phyloP scores from a whole-genome alignment of 352 stramenopile genomes.

The Pythium chondricola region DNA sequence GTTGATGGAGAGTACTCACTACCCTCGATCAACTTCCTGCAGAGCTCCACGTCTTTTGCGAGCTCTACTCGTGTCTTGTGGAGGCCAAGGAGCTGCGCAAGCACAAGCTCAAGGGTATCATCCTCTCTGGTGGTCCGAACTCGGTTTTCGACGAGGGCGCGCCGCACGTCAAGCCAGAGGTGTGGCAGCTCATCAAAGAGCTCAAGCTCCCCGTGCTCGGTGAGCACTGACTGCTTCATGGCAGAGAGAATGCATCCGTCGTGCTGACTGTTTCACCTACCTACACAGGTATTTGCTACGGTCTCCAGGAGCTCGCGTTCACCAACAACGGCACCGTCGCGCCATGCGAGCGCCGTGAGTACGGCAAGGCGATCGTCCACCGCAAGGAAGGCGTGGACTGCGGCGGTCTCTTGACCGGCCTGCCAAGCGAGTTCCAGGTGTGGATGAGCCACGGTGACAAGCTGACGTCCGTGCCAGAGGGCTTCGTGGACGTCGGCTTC shows the following conservation, averaged over 20 bases:
- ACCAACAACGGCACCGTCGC: conserved; percentile 95
- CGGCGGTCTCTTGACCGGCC: conserved; percentile 84
- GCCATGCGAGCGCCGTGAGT: conserved; percentile 93
- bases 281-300: conserved; percentile 93
- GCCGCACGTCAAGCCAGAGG: conserved; percentile 90
- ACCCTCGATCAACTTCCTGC: conserved; percentile 2
- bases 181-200: conserved; percentile 97
- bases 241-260: neutral
- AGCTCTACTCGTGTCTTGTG: conserved; percentile 98
- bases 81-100: conserved; percentile 87
- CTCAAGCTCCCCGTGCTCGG: conserved; percentile 94
- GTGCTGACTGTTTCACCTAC: conserved; percentile 7
- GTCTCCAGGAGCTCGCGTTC: conserved; percentile 93
- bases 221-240: conserved; percentile 3
- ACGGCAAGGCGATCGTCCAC: conserved; percentile 95
- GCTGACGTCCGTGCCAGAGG: conserved; percentile 90
- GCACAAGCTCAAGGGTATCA: conserved; percentile 95
- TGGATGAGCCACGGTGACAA: conserved; percentile 99
- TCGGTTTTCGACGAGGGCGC: conserved; percentile 96
- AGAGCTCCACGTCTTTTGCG: conserved; percentile 98
- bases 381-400: conserved; percentile 44
- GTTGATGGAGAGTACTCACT: too few species aligned
- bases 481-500: conserved; percentile 86
- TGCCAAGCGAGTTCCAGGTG: conserved; percentile 94
- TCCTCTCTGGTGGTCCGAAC: conserved; percentile 95